Evolutionary conservation across 345 rosid species (phyloP), one percentile per base, ranked within the genome.

Genomic region (Salix arbutifolia): DNA sequence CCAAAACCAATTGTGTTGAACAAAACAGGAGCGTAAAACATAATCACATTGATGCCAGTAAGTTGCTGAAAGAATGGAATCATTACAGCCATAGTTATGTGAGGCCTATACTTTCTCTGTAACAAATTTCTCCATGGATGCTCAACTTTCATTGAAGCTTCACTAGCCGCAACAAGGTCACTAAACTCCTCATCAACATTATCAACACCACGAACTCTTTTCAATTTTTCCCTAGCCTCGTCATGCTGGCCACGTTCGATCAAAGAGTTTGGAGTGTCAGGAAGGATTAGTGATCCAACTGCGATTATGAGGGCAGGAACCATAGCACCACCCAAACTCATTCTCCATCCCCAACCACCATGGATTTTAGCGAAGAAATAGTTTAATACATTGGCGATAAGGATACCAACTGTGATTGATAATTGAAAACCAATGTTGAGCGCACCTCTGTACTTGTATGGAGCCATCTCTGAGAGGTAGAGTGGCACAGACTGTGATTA

Each of bases 381-480:
- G 75, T 94, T 96, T 73, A 91, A 70, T 9, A 94, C 88, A 69
- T 90, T 91, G 78, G 99, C 98, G 6, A 92, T 76, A 0, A 96
- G 88, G 69, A 94, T 96, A 1, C 98, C 99, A 38, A 94, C 35
- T 14, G 99, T 96, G 83, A 96, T 96, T 3, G 98, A 93, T 18
- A 96, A 76, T 56, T 96, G 99, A 82, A 96, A 96, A 8, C 97
- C 97, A 4, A 92, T 92, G 90, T 96, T 96, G 52, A 96, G 74
- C 7, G 97, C 87, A 75, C 98, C 98, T 84, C 99, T 92, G 87
- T 71, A 96, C 82, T 69, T 92, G 95, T 96, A 94, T 1, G 99
- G 99, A 26, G 99, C 97, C 99, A 92, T 92, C 83, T 96, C 99
- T 0, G 99, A 96, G 19, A 96, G 88, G 83, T 96, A 96, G 4